Conservation (phyloP, 2,329 filamentous ascomycete species). For the Xylaria arbuscula region DNA sequence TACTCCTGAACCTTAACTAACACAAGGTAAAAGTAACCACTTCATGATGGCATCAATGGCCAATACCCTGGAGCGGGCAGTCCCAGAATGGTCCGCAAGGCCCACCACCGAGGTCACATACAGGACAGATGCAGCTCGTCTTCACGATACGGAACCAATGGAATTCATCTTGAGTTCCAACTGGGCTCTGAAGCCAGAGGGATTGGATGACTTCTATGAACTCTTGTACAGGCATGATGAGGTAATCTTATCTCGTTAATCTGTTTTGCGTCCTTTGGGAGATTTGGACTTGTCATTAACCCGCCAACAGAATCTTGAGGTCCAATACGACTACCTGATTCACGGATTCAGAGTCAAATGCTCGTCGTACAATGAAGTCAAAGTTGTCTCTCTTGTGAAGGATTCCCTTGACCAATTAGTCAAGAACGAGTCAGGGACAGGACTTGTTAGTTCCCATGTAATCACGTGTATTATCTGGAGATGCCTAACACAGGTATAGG, state of each 20-base stretch:
- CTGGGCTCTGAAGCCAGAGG: conserved; percentile 40
- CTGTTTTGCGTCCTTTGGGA: not conserved
- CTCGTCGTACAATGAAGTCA: conserved; percentile 21
- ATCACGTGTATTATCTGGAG: not conserved
- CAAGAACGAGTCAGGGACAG: conserved; percentile 17
- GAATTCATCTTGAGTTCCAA: conserved; percentile 42
- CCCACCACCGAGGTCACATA: not conserved
- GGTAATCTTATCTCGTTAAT: conserved; percentile 29
- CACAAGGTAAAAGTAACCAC: not conserved
- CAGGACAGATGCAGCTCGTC: not conserved
- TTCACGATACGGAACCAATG: conserved; percentile 21
- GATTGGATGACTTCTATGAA: conserved; percentile 37
- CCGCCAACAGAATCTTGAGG: conserved; percentile 32
- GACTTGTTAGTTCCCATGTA: conserved; percentile 22
- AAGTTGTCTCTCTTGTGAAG: conserved; percentile 21
- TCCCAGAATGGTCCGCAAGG: not conserved
- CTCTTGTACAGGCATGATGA: conserved; percentile 28
- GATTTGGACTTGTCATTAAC: conserved; percentile 8
- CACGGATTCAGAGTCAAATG: conserved; percentile 36
- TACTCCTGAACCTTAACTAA: not conserved
- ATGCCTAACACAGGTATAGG: conserved; percentile 18
- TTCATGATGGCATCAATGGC: not conserved
- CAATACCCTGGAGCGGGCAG: not conserved
- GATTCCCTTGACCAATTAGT: conserved; percentile 27
- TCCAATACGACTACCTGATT: conserved; percentile 29